Evolutionary conservation across 163 green algal genomes (phyloP), one percentile per base, ranked within the genome.

Genomic region (Scenedesmus sp.): DNA sequence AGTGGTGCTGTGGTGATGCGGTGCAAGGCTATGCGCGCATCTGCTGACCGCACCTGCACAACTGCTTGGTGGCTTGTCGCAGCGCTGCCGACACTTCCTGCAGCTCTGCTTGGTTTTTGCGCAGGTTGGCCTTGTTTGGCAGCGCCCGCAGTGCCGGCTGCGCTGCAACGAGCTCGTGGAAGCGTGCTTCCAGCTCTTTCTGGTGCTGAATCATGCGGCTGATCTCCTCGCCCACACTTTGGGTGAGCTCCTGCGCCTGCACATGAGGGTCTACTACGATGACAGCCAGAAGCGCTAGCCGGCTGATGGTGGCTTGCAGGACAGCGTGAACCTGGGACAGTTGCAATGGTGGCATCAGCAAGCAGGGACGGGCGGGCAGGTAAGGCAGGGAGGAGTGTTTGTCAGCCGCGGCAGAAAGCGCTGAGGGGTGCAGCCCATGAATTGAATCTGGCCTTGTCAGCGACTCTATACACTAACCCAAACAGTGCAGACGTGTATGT

Each of bases 171-270:
- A 97, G 92, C 86, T 95, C 92, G 82, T 97, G 94, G 85, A 97
- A 98, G 55, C 94, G 74, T 23, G 67, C 56, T 87, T 98, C 96
- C 5, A 98, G 93, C 23, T 95, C 86, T 90, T 96, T 97, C 87
- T 98, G 96, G 91, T 97, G 89, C 6, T 90, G 90, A 46, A 98
- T 96, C 92, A 97, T 96, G 7, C 94, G 91, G 3, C 94, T 96
- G 82, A 98, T 97, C 66, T 97, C 96, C 84, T 97, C 96, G 4
- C 96, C 96, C 2, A 97, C 96, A 66, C 93, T 96, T 66, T 96
- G 94, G 4, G 95, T 97, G 8, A 98, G 93, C 76, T 96, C 95
- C 85, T 97, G 92, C 4, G 96, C 96, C 88, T 98, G 96, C 59
- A 93, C 95, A 73, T 93, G 94, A 6, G 95, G 94, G 86, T 97